Base-by-base conservation (phyloP, 2,329 filamentous ascomycete species). In the Sporothrix sp. region DNA sequence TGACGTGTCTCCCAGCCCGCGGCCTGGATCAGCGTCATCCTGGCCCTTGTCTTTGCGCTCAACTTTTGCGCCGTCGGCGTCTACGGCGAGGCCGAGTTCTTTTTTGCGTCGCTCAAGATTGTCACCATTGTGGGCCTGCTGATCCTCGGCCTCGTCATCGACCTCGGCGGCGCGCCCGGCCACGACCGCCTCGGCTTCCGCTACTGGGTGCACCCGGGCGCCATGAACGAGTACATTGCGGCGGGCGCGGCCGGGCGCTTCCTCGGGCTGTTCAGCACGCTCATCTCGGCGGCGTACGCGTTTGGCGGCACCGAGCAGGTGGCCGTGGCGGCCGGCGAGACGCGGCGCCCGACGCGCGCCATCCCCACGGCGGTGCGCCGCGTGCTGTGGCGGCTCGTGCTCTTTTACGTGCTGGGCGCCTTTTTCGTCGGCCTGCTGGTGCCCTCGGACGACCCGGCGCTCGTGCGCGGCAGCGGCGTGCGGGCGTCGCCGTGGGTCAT, bases 401-500 rank as follows among this genome's bases (percentile, higher is more conserved):
- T 64, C 37, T 65, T 65, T 43, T 65, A 64, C 50, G 57, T 63
- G 8, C 55, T 63, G 16, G 57, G 58, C 6, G 58, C 63, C 30
- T 61, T 62, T 32, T 57, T 62, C 28, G 56, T 63, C 45, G 65
- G 66, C 30, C 63, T 58, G 28, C 47, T 54, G 40, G 46, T 56
- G 7, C 51, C 66, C 2, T 67, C 63, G 2, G 48, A 53, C 25
- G 63, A 65, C 27, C 16, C 52, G 0, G 58, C 61, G 10, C 62
- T 69, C 2, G 59, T 65, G 14, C 62, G 62, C 43, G 53, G 57
- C 16, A 39, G 18, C 23, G 40, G 33, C 42, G 58, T 48, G 4
- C 54, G 54, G 5, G 68, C 74, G 58, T 69, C 64, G 62, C 83
- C 82, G 9, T 86, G 82, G 58, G 84, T 89, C 52, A 85, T 88